Percentiles rank a stretch among this genome's conserved stretches.
These are phyloP conservation scores for Aspergillus sp. DNA, from an alignment of 2,329 filamentous ascomycete genomes.

Conservation along the genomic window DNA sequence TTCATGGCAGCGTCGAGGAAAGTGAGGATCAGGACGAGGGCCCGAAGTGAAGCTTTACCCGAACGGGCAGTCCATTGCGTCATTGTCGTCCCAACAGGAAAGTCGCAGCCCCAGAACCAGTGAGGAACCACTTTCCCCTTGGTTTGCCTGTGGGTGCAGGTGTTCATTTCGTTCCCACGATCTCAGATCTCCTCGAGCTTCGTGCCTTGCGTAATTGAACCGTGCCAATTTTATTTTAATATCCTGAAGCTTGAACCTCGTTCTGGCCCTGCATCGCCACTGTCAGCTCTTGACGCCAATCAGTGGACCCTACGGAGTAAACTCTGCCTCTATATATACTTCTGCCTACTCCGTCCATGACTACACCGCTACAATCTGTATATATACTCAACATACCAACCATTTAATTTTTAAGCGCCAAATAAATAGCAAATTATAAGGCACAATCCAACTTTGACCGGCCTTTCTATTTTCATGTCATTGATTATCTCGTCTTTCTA, in stretches of 20 bases:
- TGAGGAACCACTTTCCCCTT: neutral
- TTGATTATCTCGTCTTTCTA: too few species aligned
- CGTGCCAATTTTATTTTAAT: neutral
- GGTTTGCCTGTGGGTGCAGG: neutral
- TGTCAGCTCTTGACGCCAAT: neutral
- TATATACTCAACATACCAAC: neutral
- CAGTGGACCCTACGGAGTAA: neutral
- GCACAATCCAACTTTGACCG: too few species aligned
- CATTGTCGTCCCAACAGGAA: slow-evolving; percentile 7
- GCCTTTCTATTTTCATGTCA: too few species aligned
- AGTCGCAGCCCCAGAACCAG: neutral
- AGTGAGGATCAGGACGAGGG: neutral
- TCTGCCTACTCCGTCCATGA: neutral
- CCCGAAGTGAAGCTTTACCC: neutral
- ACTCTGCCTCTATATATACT: neutral
- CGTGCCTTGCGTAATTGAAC: neutral
- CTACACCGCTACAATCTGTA: neutral
- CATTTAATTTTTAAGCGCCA: neutral
- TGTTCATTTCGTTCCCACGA: neutral
- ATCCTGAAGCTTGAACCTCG: neutral
- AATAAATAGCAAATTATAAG: too few species aligned
- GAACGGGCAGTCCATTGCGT: slow-evolving; percentile 4
- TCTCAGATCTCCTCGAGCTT: neutral
- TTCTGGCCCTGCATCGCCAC: neutral
- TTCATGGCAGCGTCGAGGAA: neutral